Conservation (phyloP, 441 rosid species). For the Erysimum cheiri region DNA sequence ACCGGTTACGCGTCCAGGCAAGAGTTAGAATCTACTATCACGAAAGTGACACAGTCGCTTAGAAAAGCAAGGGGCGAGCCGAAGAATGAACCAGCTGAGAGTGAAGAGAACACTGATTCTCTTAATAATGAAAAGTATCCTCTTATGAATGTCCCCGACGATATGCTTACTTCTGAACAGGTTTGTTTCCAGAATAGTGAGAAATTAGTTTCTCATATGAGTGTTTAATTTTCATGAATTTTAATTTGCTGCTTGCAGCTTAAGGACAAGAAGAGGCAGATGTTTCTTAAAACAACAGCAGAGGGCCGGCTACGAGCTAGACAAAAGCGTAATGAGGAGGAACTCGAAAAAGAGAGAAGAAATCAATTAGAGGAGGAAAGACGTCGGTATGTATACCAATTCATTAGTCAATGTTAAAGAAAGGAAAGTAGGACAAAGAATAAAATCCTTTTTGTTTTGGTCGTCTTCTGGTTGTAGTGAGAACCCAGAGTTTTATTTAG, state of each 20-base stretch:
- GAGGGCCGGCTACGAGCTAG: slow-evolving; percentile 90
- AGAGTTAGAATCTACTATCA: slow-evolving; percentile 74
- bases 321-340: slow-evolving; percentile 87
- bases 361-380: slow-evolving; percentile 81
- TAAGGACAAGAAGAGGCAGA: slow-evolving; percentile 81
- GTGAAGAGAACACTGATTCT: slow-evolving; percentile 70
- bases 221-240: slow-evolving; percentile 2
- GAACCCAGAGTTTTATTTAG: slow-evolving; percentile 84
- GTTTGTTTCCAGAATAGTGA: slow-evolving; percentile 44
- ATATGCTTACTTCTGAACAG: slow-evolving; percentile 84
- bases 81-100: slow-evolving; percentile 72
- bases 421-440: background rate
- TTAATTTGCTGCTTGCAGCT: slow-evolving; percentile 52
- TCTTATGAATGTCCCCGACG: slow-evolving; percentile 73
- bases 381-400: slow-evolving; percentile 65
- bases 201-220: slow-evolving; percentile 12
- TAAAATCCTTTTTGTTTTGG: slow-evolving; percentile 20
- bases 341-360: slow-evolving; percentile 74
- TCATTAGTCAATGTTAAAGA: slow-evolving; percentile 13
- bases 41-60: slow-evolving; percentile 68
- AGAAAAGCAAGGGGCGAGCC: slow-evolving; percentile 89
- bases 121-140: slow-evolving; percentile 68
- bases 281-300: slow-evolving; percentile 84
- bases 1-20: slow-evolving; percentile 85
- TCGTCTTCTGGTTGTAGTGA: slow-evolving; percentile 54